Evolutionary conservation across 768 basidiomycete species (phyloP), one percentile per base, ranked within the genome.

Genomic region (Pleurotus citrinopileatus): DNA sequence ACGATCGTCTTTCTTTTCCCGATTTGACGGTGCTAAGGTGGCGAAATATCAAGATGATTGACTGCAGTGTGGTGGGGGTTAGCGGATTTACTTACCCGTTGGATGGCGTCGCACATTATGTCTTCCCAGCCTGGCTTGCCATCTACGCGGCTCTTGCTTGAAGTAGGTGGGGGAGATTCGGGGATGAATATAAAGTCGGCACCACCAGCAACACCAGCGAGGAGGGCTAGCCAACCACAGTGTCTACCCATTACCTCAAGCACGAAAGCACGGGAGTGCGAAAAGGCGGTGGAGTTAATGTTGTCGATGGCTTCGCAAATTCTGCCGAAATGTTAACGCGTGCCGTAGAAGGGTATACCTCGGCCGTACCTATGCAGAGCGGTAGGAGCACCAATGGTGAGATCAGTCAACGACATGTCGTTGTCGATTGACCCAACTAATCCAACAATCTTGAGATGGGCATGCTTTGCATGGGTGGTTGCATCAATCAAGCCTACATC

Each of bases 201-300:
- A 9, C 96, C 97, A 44, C 84, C 83, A 58, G 90, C 91, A 46
- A 98, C 88, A 57, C 90, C 94, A 9, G 94, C 97, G 63, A 94
- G 78, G 20, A 98, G 76, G 2, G 97, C 94, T 15, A 98, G 77
- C 97, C 97, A 99, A n/a, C 97, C 97, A 69, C 97, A 98, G 67
- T 98, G 92, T 53, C 96, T 77, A n/a, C 97, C 97, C 97, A 98
- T 99, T 51, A 98, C 97, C 70, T 98, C 97, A 36, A 99, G 79
- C 37, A 99, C 95, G 68, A 99, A 99, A 0, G 97, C 97, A 54
- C 97, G 83, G 25, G 94, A 98, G 69, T 99, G 97, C 53, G 93
- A 96, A 58, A 81, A 82, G 5, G 97, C 97, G 6, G 97, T 98
- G 3, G 94, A 95, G 62, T 94, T 96, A 70, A 99, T 98, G 59